Evolutionary conservation across 768 basidiomycete species (phyloP).

Genomic region (Coprinopsis strossmayeri): DNA sequence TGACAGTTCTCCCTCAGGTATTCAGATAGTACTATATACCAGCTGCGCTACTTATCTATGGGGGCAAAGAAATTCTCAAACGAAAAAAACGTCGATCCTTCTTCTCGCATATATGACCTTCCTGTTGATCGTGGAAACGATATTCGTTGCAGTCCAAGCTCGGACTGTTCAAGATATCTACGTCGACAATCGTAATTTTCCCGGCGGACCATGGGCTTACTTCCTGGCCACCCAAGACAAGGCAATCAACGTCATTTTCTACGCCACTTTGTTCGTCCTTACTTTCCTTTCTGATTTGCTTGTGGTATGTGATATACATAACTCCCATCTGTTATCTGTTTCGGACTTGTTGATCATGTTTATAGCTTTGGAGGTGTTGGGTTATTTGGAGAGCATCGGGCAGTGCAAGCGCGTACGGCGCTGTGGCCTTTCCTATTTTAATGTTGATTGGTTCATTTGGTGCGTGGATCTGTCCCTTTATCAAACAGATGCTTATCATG

Average conservation of each 20-base stretch:
- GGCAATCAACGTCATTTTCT: constrained; percentile 36
- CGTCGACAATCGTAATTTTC: constrained; percentile 34
- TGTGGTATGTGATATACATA: constrained; percentile 25
- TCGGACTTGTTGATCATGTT: not conserved
- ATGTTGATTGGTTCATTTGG: constrained; percentile 34
- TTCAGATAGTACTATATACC: constrained; percentile 31
- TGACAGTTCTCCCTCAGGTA: constrained; percentile 25
- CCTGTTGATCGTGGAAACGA: constrained; percentile 30
- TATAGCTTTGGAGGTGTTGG: constrained; percentile 40
- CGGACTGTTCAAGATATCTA: constrained; percentile 35
- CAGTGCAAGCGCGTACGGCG: constrained; percentile 27
- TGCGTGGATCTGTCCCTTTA: constrained; percentile 15
- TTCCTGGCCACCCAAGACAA: constrained; percentile 35
- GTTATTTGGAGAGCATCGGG: constrained; percentile 40
- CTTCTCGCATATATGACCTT: constrained; percentile 33
- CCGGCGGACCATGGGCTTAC: constrained; percentile 38
- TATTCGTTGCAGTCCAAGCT: constrained; percentile 32
- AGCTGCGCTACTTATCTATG: constrained; percentile 32
- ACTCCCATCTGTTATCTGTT: too few species aligned
- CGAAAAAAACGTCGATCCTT: constrained; percentile 20
- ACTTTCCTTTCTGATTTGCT: constrained; percentile 37
- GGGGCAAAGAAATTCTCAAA: constrained; percentile 22
- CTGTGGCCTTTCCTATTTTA: constrained; percentile 28
- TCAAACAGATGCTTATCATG: not conserved
- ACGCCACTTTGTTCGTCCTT: constrained; percentile 34